Evolutionary conservation across 208 protist genomes (phyloP), one percentile per base, ranked within the genome.

Genomic region (Trypanosoma platydactyli): DNA sequence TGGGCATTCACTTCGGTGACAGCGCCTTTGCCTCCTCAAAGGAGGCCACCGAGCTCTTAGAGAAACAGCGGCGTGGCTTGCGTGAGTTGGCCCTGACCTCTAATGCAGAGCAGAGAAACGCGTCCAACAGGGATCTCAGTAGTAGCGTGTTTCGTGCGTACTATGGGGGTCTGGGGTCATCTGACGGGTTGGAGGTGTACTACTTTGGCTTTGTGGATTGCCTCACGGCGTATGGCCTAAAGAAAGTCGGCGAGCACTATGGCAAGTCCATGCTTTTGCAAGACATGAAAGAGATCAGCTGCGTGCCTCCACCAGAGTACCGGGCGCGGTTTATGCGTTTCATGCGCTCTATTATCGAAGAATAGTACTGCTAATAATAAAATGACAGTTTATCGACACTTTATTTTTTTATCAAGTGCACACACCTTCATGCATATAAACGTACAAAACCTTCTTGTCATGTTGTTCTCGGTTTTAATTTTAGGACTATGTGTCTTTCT

Each of bases 201-300:
- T 80, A 58, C 44, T 64, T 80, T 16, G 75, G 75, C 51, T 53
- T 80, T 46, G 61, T 80, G 45, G 75, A 80, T 53, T 61, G 67
- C 30, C 66, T 80, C 35, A 77, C 75, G 1, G 44, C 42, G 13
- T 79, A 79, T 45, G 51, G 49, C n/a, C 27, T 73, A 18, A 71
- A 76, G 46, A 79, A 79, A 27, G 55, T 71, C 1, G 60, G 60
- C 12, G 73, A 79, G 33, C 73, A 79, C 54, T 64, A 62, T 25
- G 51, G 66, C 40, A 79, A 76, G 44, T 71, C 60, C 1, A 63
- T 76, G 59, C 50, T 71, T 27, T 12, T 76, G 48, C 41, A 46
- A 5, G 68, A 67, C 41, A 61, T 66, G 54, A 75, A 64, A 27
- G 50, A 60, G 50, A 54, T 79, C 18, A 76, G 68, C 38, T 79